Evolutionary conservation across 2,329 filamentous ascomycete genomes (phyloP).

Genomic region (Talaromyces amestolkiae): DNA sequence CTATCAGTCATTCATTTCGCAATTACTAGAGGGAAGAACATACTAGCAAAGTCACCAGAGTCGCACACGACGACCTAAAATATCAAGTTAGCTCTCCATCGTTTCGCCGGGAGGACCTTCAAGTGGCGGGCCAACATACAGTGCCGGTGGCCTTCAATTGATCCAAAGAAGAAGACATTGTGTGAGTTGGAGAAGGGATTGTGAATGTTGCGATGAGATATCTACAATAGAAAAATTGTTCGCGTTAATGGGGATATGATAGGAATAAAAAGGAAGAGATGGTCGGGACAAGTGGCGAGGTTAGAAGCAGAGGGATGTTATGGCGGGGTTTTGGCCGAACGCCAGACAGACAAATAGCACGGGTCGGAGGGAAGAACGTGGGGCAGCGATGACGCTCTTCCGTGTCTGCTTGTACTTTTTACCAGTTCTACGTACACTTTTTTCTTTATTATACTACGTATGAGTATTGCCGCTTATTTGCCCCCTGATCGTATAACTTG

Average conservation of each 20-base stretch:
- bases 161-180: constrained; percentile 86
- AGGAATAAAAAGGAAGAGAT: background rate
- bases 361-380: constrained; percentile 22
- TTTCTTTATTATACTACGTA: too few relatives aligned
- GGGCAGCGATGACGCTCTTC: constrained; percentile 26
- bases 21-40: constrained; percentile 39
- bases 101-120: constrained; percentile 1
- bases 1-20: background rate
- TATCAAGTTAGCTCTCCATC: constrained; percentile 13
- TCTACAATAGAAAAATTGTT: constrained; percentile 9
- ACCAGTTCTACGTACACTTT: too few relatives aligned
- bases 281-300: constrained; percentile 6
- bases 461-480: too few relatives aligned
- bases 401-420: background rate
- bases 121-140: constrained; percentile 50
- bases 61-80: constrained; percentile 87
- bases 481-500: background rate
- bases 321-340: constrained; percentile 8
- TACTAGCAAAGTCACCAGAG: constrained; percentile 84
- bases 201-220: constrained; percentile 10
- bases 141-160: constrained; percentile 97
- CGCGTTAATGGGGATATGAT: background rate
- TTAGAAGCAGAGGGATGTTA: constrained; percentile 6
- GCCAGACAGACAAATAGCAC: background rate
- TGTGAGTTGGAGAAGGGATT: constrained; percentile 22